phyloP scores from a whole-genome alignment of 2,329 filamentous ascomycete genomes.

The Fusarium drepaniforme region DNA sequence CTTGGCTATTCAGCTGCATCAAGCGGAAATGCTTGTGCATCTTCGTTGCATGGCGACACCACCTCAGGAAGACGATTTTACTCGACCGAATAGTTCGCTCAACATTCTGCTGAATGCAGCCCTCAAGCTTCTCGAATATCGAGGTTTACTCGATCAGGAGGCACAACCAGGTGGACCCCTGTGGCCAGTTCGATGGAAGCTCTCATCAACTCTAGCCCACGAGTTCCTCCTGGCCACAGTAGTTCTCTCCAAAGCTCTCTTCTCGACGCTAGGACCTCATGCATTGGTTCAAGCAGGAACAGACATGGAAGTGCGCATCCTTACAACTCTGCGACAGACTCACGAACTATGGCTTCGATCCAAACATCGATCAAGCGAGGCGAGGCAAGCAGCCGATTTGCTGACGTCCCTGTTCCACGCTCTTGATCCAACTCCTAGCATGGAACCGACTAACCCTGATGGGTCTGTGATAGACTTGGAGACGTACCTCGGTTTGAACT shows the following conservation, averaged over 20 bases:
- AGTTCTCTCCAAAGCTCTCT: slow-evolving; percentile 9
- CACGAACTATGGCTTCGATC: slow-evolving; percentile 9
- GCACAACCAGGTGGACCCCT: slow-evolving; percentile 6
- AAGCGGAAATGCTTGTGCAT: not conserved
- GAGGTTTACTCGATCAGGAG: not conserved
- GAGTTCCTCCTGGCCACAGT: slow-evolving; percentile 14
- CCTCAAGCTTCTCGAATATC: slow-evolving; percentile 8
- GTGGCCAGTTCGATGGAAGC: slow-evolving; percentile 3
- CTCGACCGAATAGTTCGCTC: not conserved
- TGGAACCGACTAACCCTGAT: not conserved
- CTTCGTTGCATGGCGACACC: not conserved
- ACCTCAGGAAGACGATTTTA: not conserved
- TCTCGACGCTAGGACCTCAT: slow-evolving; percentile 1
- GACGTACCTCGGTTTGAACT: not conserved
- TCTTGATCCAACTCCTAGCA: not conserved
- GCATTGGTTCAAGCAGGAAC: not conserved
- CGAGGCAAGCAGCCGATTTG: slow-evolving; percentile 6
- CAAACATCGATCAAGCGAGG: slow-evolving; percentile 8
- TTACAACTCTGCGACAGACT: not conserved
- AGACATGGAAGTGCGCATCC: not conserved
- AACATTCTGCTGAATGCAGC: not conserved
- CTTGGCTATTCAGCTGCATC: not conserved
- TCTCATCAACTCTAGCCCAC: slow-evolving; percentile 11
- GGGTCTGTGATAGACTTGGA: not conserved
- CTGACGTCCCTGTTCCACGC: slow-evolving; percentile 2